phyloP scores from a whole-genome alignment of 257 asterid species.

The Scutellaria galericulata region DNA sequence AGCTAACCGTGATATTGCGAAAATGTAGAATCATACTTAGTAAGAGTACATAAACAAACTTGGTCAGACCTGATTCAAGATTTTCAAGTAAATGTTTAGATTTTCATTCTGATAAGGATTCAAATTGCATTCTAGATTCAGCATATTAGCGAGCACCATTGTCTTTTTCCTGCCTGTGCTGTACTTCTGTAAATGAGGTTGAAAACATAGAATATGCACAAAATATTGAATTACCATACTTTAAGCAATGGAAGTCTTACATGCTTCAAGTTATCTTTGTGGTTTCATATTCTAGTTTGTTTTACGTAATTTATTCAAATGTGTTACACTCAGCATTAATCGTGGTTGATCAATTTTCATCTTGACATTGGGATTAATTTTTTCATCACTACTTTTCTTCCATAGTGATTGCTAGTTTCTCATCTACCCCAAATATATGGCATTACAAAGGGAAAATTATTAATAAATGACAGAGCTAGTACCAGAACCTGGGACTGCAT shows the following conservation, averaged over 20 bases:
- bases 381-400: neutral
- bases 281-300: neutral
- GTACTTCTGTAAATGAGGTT: neutral
- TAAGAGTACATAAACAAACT: neutral
- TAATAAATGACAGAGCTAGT: neutral
- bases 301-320: neutral
- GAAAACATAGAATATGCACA: slow-evolving; percentile 4
- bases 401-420: neutral
- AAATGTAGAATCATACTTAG: neutral
- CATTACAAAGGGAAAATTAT: neutral
- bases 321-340: neutral
- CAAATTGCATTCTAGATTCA: neutral
- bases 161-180: slow-evolving; percentile 10
- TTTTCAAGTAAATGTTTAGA: neutral
- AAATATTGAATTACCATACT: neutral
- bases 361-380: neutral
- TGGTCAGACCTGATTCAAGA: neutral
- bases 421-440: neutral
- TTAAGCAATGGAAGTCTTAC: neutral
- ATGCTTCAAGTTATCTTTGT: neutral
- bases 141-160: neutral
- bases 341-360: slow-evolving; percentile 1
- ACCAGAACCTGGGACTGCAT: neutral
- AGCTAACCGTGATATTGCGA: neutral
- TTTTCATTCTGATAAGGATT: neutral